Conservation (phyloP, 441 rosid genomes). For the Erysimum cheiri region DNA sequence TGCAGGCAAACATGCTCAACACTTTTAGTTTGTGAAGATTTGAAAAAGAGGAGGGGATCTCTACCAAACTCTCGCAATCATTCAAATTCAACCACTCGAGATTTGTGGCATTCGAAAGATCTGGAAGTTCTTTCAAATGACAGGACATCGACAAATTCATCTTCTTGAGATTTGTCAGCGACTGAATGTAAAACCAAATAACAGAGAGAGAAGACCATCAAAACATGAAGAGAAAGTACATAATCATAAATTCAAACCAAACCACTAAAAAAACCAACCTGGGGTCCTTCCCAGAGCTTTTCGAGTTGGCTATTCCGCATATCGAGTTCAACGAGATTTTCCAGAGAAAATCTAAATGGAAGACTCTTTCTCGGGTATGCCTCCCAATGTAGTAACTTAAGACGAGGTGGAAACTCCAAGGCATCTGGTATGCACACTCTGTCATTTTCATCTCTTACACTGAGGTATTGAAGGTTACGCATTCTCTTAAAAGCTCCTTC, state of each 20-base stretch:
- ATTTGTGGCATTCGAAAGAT: slow-evolving; percentile 40
- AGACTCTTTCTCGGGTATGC: slow-evolving; percentile 10
- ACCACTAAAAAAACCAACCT: background rate
- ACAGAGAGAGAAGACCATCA: background rate
- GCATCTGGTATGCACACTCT: background rate
- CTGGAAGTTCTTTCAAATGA: slow-evolving; percentile 36
- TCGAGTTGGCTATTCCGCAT: slow-evolving; percentile 1
- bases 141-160: slow-evolving; percentile 40
- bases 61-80: slow-evolving; percentile 32
- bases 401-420: slow-evolving; percentile 16
- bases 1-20: slow-evolving; percentile 25
- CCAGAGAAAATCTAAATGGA: background rate
- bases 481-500: background rate
- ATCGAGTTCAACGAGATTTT: slow-evolving; percentile 8
- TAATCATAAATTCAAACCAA: background rate
- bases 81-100: slow-evolving; percentile 33
- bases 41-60: slow-evolving; percentile 33
- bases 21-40: slow-evolving; percentile 27
- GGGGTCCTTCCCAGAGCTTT: background rate
- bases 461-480: background rate
- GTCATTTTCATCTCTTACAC: background rate
- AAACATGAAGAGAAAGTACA: slow-evolving; percentile 15
- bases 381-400: slow-evolving; percentile 22
- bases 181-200: slow-evolving; percentile 24
- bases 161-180: slow-evolving; percentile 34